Evolutionary conservation across 352 stramenopile genomes (phyloP), one percentile per base, ranked within the genome.

Genomic region (Aphanomyces stellatus): DNA sequence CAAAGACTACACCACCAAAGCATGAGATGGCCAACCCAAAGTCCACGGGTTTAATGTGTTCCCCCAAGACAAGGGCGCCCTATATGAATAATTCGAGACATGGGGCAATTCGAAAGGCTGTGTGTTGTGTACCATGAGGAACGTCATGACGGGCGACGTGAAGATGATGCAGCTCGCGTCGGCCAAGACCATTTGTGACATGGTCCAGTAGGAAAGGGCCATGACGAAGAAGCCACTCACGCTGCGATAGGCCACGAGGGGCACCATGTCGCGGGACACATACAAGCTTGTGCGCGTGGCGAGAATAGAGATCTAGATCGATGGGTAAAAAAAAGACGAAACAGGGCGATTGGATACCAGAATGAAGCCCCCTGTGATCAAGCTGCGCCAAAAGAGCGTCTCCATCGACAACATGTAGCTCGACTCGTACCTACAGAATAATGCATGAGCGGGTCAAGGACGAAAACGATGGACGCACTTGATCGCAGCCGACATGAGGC

Each of bases 121-220:
- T n/a, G n/a, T n/a, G n/a, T 11, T 46, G 13, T 46, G 37, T 19
- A 63, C 55, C 0, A 63, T 17, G 19, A 63, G 19, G 41, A 51
- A 48, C 19, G 55, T 19, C 22, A 63, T 3, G 3, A 63, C 28
- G 7, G 41, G 55, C 13, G 17, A 40, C 6, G 75, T 77, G 41
- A 84, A 87, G n/a, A 86, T 76, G 31, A 91, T 74, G 28, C 78
- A 74, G 17, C 74, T 86, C 7, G 80, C 81, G 57, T 91, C 84
- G 13, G 79, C 81, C 10, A 88, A 71, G 35, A 80, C 73, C 68
- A 89, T 72, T 34, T 81, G 71, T 31, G 80, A 69, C 56, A 90
- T 78, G 25, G 79, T 74, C 71, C 84, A 76, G 31, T 87, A 77
- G n/a, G 69, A 62, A 13, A 90, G 53, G 6, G 72, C 70, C 74